A percentile compares a stretch with the other conserved stretches of the same genome.
phyloP scores from a whole-genome alignment of 139 green algal species.

The Deuterostichococcus epilithicus region DNA sequence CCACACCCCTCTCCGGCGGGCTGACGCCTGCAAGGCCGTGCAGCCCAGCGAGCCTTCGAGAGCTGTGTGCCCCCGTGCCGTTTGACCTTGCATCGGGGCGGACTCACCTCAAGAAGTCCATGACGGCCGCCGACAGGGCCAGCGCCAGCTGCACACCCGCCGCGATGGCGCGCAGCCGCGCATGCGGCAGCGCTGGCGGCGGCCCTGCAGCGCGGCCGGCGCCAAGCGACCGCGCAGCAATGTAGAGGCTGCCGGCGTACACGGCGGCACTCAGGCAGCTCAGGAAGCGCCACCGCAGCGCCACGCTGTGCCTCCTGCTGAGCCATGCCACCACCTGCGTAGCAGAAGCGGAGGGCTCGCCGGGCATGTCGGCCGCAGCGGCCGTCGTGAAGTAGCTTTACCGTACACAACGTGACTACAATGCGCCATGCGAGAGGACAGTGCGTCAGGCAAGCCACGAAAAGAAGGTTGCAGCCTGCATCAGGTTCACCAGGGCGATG shows the following conservation, averaged over 20 bases:
- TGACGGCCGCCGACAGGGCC: neutral
- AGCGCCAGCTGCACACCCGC: neutral
- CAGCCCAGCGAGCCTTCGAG: no score
- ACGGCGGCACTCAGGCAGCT: neutral
- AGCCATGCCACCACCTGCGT: neutral
- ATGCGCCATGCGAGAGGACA: no score
- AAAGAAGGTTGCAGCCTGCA: no score
- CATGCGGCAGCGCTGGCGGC: neutral
- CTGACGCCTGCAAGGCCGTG: neutral
- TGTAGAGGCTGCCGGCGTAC: constrained; percentile 4
- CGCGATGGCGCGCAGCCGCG: neutral
- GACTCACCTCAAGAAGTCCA: constrained; percentile 1
- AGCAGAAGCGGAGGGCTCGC: neutral
- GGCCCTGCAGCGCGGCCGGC: neutral
- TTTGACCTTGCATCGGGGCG: no score
- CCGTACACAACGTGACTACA: no score
- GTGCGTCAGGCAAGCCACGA: no score
- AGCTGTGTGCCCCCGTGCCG: no score
- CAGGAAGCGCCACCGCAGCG: neutral
- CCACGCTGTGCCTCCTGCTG: neutral
- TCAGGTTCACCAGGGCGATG: neutral
- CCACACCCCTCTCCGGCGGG: neutral
- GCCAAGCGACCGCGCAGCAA: neutral
- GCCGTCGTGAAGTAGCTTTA: no score
- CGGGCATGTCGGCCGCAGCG: no score